Evolutionary conservation across 129 eudicot species (phyloP).

Genomic region (Smallanthus sonchifolius): DNA sequence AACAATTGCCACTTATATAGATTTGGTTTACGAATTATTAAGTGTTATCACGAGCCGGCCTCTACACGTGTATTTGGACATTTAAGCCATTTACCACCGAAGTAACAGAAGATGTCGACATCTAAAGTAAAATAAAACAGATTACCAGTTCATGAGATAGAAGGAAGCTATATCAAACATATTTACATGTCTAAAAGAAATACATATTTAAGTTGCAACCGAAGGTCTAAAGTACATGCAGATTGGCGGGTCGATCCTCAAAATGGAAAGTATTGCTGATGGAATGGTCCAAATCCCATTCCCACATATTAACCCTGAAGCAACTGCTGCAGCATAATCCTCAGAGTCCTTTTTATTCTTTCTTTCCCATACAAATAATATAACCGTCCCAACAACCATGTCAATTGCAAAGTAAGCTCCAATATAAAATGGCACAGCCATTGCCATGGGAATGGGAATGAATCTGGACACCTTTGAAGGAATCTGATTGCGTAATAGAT

Average conservation of each 20-base stretch:
- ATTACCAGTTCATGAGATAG: background rate
- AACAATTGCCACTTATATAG: too few species aligned
- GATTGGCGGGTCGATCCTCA: conserved; percentile 1
- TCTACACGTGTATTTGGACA: background rate
- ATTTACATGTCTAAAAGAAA: background rate
- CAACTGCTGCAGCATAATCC: background rate
- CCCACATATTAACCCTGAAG: conserved; percentile 6
- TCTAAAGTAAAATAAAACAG: background rate
- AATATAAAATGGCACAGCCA: background rate
- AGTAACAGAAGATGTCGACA: background rate
- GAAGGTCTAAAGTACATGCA: conserved; percentile 1
- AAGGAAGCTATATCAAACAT: background rate
- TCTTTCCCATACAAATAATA: background rate
- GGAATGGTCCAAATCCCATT: conserved; percentile 8
- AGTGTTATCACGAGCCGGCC: background rate
- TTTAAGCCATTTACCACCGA: background rate
- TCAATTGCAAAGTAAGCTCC: conserved; percentile 8
- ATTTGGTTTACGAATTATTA: background rate
- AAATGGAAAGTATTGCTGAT: conserved; percentile 5
- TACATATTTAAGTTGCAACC: background rate
- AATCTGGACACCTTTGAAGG: background rate
- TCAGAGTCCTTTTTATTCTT: background rate
- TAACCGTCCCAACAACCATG: conserved; percentile 5
- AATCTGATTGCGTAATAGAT: background rate
- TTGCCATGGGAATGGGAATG: conserved; percentile 11